Evolutionary conservation across 2,329 filamentous ascomycete species (phyloP).

Genomic region (Xylariaceae sp.): DNA sequence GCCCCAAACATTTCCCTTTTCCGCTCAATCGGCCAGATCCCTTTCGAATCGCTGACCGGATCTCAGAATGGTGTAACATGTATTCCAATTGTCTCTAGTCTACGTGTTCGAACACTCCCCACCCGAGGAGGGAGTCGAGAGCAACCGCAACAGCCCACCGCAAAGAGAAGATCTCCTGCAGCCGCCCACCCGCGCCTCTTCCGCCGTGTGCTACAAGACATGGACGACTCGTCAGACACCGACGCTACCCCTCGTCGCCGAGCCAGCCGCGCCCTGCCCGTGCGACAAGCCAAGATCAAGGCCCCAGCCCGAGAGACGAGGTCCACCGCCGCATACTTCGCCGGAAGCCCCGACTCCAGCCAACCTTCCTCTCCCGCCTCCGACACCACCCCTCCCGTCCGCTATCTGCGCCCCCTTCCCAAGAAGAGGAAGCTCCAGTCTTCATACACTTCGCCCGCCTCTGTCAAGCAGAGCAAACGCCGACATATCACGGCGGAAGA

Average conservation of each 20-base stretch:
- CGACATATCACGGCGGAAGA: neutral
- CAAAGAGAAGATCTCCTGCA: too few relatives aligned
- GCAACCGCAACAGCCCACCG: too few relatives aligned
- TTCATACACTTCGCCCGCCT: neutral
- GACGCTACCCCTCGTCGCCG: conserved; percentile 15
- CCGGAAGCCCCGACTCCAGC: conserved; percentile 7
- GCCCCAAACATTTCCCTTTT: too few relatives aligned
- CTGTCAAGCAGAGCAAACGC: conserved; percentile 7
- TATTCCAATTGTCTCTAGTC: too few relatives aligned
- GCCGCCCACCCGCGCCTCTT: too few relatives aligned
- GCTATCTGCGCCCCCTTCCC: conserved; percentile 4
- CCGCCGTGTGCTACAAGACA: conserved; percentile 4
- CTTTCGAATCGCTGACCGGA: too few relatives aligned
- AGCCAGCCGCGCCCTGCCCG: conserved; percentile 26
- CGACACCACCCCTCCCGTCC: conserved; percentile 7
- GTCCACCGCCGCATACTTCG: conserved; percentile 26
- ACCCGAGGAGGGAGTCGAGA: too few relatives aligned
- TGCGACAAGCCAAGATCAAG: conserved; percentile 31
- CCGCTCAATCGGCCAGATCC: too few relatives aligned
- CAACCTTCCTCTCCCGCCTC: conserved; percentile 14
- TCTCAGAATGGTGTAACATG: too few relatives aligned
- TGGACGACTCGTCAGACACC: conserved; percentile 19
- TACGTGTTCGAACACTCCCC: too few relatives aligned
- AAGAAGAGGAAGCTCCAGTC: conserved; percentile 9
- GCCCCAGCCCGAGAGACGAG: conserved; percentile 24